Evolutionary conservation across 2,329 filamentous ascomycete species (phyloP), one percentile per base, ranked within the genome.

Genomic region (Rasamsonia emersonii): DNA sequence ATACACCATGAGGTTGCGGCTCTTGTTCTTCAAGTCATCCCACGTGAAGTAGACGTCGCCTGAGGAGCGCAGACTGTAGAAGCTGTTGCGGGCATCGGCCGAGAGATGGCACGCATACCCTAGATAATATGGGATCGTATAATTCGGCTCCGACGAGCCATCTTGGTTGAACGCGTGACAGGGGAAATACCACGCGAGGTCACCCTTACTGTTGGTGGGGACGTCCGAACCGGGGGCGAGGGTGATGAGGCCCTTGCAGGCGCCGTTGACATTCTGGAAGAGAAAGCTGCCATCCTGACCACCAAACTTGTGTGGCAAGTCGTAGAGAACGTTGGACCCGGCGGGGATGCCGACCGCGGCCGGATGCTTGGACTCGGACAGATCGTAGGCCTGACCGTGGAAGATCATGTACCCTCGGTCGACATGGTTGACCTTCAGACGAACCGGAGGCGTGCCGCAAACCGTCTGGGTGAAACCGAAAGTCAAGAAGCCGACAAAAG

Each of bases 251-350:
- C 73, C 82, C 64, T 96, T 98, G 72, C 91, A 98, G 41, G 82
- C 83, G 28, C 91, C 93, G 48, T 98, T 98, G 58, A 98, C 91
- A 45, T 96, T 93, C 56, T 98, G 91, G 63, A 98, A 98, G 51
- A 98, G 64, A 56, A 98, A 98, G 53, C 88, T 96, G 36, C 85
- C 89, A 54, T 98, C 93, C 58, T 83, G 74, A n/a, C 88, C 91
- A 34, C 79, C 80, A 47, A 89, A 77, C 51, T 84, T 84, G 45
- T 81, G 74, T 1, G 79, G 72, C n/a, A 93, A 64, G 54, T 95
- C 86, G 51, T 77, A 96, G 9, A 98, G 67, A 15, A 98, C 78
- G 49, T 96, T 95, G 16, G 82, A 68, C 18, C 71, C 73, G 2
- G 66, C 55, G 1, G 82, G 75, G 43, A 98, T 85, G 20, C 88